Conservation (phyloP, 176 grass and related monocot genomes). For the Areca catechu region DNA sequence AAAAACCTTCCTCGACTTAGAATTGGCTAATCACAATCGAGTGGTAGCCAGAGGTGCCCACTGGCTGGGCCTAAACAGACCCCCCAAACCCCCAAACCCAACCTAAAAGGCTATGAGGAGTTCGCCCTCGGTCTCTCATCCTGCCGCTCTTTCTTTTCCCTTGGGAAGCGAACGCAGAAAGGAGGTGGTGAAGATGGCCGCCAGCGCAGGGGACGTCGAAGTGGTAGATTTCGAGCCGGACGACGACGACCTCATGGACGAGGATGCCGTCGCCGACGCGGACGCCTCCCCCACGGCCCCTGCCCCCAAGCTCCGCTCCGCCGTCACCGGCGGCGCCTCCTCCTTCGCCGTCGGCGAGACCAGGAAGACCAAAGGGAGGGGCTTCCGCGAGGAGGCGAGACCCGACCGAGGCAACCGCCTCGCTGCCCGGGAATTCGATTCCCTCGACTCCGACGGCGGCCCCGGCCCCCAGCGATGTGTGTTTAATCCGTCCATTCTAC, state of each 20-base stretch:
- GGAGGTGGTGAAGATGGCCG: constrained; percentile 12
- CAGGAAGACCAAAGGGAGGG: constrained; percentile 73
- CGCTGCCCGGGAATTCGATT: constrained; percentile 34
- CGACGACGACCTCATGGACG: constrained; percentile 94
- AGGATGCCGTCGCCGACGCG: constrained; percentile 28
- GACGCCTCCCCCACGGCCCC: constrained; percentile 25
- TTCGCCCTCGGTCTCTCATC: too few species aligned
- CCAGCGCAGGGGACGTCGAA: constrained; percentile 49
- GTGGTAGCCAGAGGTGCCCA: too few species aligned
- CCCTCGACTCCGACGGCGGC: constrained; percentile 43
- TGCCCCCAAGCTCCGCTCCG: constrained; percentile 47
- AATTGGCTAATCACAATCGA: too few species aligned
- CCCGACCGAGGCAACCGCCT: constrained; percentile 38
- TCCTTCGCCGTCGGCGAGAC: constrained; percentile 8
- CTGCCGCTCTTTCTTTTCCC: neutral
- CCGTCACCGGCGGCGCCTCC: constrained; percentile 44
- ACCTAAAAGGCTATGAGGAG: too few species aligned
- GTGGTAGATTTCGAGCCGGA: constrained; percentile 83
- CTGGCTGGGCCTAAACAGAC: too few species aligned
- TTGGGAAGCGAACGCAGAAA: neutral
- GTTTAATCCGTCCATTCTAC: neutral
- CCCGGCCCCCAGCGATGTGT: constrained; percentile 79
- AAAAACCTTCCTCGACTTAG: too few species aligned
- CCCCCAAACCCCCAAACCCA: too few species aligned
- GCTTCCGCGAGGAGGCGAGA: constrained; percentile 57